Percentiles rank a stretch among this genome's conserved stretches.
Conservation (phyloP, 352 stramenopile species). For the Phytophthora crassamura region DNA sequence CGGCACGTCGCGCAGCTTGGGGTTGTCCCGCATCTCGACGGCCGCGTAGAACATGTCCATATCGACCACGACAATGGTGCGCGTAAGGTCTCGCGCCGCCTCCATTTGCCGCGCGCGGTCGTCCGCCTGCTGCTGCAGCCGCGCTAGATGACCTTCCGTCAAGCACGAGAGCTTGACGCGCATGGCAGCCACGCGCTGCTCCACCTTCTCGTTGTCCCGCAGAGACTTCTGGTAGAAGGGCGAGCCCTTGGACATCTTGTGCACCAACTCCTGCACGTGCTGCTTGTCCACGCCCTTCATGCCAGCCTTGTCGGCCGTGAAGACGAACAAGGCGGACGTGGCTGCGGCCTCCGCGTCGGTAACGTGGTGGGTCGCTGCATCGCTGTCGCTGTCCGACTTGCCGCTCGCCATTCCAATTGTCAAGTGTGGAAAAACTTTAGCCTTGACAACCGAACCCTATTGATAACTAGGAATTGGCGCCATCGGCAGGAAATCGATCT, state of each 20-base stretch:
- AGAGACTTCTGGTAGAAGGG: slow-evolving; percentile 93
- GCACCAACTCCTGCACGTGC: slow-evolving; percentile 93
- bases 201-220: slow-evolving; percentile 88
- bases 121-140: slow-evolving; percentile 53
- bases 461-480: slow-evolving; percentile 16
- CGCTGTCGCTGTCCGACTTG: slow-evolving; percentile 7
- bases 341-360: slow-evolving; percentile 8
- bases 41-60: slow-evolving; percentile 99
- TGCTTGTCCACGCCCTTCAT: slow-evolving; percentile 91
- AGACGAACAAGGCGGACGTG: slow-evolving; percentile 75
- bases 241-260: slow-evolving; percentile 95
- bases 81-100: slow-evolving; percentile 56
- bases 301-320: slow-evolving; percentile 86
- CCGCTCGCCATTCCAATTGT: slow-evolving; percentile 28
- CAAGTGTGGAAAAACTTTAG: slow-evolving; percentile 16
- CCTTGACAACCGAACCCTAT: not conserved
- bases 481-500: slow-evolving; percentile 13
- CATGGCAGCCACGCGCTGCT: slow-evolving; percentile 85
- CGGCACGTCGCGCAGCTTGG: slow-evolving; percentile 86
- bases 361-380: not conserved
- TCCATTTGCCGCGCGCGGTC: slow-evolving; percentile 60
- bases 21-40: slow-evolving; percentile 95
- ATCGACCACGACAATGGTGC: slow-evolving; percentile 92
- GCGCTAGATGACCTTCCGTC: slow-evolving; percentile 39
- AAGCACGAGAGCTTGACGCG: slow-evolving; percentile 62